A percentile compares a stretch with the other conserved stretches of the same genome.
Conservation (phyloP, 1,284 basidiomycete genomes). For the Trametes pubescens region DNA sequence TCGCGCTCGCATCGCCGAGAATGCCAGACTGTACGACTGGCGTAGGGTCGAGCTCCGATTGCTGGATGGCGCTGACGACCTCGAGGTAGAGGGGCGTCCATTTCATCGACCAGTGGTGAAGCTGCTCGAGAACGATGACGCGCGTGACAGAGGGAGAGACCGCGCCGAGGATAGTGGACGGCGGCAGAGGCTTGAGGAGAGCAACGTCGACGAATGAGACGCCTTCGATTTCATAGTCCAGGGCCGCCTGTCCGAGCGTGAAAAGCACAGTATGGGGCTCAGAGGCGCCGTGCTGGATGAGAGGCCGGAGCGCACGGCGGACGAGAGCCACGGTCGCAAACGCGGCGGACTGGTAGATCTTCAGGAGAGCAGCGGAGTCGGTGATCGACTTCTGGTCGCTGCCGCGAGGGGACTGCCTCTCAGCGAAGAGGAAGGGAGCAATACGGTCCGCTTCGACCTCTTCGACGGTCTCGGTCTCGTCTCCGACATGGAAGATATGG, state of each 20-base stretch:
- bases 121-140: conserved; percentile 88
- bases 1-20: conserved; percentile 58
- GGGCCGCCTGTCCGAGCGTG: conserved; percentile 67
- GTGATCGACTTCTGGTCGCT: conserved; percentile 27
- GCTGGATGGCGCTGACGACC: conserved; percentile 77
- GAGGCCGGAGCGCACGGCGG: conserved; percentile 67
- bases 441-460: conserved; percentile 67
- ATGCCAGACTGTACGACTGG: conserved; percentile 68
- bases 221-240: conserved; percentile 57
- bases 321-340: conserved; percentile 68
- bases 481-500: conserved; percentile 75
- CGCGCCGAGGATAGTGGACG: conserved; percentile 66
- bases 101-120: conserved; percentile 79
- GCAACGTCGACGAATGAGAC: conserved; percentile 75
- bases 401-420: conserved; percentile 43
- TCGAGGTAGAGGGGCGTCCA: conserved; percentile 93
- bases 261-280: conserved; percentile 76
- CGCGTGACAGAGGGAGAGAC: conserved; percentile 74
- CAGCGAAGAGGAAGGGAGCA: conserved; percentile 62
- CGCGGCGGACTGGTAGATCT: conserved; percentile 70
- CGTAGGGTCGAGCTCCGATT: conserved; percentile 56
- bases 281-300: conserved; percentile 52
- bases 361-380: conserved; percentile 49
- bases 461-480: conserved; percentile 43
- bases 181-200: conserved; percentile 79